A percentile compares a stretch with the other conserved stretches of the same genome.
phyloP scores from a whole-genome alignment of 148 eudicot species.

The Selenicereus undatus region DNA sequence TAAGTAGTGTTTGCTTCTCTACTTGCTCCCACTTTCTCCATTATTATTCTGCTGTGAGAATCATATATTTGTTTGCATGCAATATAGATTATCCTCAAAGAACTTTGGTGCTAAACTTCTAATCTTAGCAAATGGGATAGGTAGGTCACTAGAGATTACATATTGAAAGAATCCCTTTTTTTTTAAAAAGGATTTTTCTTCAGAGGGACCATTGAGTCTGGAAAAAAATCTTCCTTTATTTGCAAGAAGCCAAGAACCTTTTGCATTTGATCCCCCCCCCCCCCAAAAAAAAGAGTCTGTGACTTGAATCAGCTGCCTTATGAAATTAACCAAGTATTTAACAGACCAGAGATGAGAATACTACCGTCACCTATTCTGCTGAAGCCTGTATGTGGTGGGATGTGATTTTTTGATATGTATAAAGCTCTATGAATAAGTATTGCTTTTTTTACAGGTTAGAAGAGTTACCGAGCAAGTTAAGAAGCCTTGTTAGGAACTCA shows the following conservation, averaged over 20 bases:
- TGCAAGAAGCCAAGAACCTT: background rate
- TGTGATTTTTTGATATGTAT: background rate
- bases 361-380: background rate
- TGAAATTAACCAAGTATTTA: background rate
- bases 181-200: too few species aligned
- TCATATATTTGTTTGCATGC: background rate
- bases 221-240: background rate
- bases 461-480: conserved; percentile 76
- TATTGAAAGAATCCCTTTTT: too few species aligned
- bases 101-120: background rate
- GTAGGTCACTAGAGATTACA: background rate
- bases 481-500: conserved; percentile 51
- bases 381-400: background rate
- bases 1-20: conserved; percentile 35
- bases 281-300: too few species aligned
- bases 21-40: background rate
- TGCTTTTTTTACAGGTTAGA: conserved; percentile 54
- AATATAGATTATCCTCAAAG: background rate
- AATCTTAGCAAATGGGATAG: background rate
- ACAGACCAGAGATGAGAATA: background rate
- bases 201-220: too few species aligned
- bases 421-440: background rate
- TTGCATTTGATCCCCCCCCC: too few species aligned
- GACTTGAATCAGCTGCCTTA: background rate
- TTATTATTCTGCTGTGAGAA: background rate